phyloP scores from a whole-genome alignment of 148 eudicot species.

The Rhododendron kiyosumense region DNA sequence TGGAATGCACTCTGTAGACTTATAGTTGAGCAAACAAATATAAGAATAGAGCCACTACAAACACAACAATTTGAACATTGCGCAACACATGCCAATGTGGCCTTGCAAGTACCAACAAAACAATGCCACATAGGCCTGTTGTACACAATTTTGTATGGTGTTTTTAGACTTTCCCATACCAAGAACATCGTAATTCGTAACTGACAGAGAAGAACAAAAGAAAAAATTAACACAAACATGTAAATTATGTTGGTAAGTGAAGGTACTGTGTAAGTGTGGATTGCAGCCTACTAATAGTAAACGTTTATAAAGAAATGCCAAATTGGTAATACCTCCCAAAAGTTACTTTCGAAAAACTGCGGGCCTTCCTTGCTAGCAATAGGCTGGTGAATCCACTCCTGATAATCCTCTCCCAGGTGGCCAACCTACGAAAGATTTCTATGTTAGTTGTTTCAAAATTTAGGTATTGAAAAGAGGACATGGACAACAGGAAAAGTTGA shows the following conservation, averaged over 20 bases:
- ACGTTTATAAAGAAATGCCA: background rate
- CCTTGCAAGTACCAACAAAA: background rate
- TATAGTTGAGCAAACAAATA: background rate
- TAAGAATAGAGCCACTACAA: background rate
- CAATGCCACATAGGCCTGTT: background rate
- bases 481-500: background rate
- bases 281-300: background rate
- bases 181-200: background rate
- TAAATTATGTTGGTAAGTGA: background rate
- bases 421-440: slow-evolving; percentile 56
- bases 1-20: background rate
- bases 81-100: background rate
- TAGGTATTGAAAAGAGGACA: background rate
- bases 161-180: background rate
- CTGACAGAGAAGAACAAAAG: background rate
- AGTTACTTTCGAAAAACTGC: slow-evolving; percentile 78
- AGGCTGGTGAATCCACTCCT: slow-evolving; percentile 96
- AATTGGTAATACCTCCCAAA: slow-evolving; percentile 71
- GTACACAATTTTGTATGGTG: background rate
- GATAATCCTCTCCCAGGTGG: slow-evolving; percentile 85
- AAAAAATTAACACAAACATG: background rate
- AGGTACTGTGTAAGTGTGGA: background rate
- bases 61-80: background rate
- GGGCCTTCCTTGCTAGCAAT: slow-evolving; percentile 92
- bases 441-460: background rate